Evolutionary conservation across 495 filamentous ascomycete species (phyloP), one percentile per base, ranked within the genome.

Genomic region (Neurospora sp.): DNA sequence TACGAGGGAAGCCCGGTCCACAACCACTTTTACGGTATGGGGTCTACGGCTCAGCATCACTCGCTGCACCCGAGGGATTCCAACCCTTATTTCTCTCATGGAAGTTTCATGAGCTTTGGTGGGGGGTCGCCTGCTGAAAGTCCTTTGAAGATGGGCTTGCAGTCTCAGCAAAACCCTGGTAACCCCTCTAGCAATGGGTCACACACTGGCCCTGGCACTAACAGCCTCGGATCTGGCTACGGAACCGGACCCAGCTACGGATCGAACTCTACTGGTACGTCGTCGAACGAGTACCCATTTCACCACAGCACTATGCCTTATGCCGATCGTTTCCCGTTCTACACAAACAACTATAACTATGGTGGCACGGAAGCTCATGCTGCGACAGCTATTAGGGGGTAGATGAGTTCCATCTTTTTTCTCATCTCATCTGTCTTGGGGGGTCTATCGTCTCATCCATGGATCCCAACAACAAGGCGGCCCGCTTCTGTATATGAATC

Each of bases 301-400:
- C 82, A 81, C 66, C 79, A 77, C 72, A 66, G 54, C 54, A 66
- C 54, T 5, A 18, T 66, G 54, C 1, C 54, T 66, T 38, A 78
- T 71, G 77, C 76, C 78, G 79, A 82, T 72, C 82, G 80, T 77
- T 83, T 84, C 69, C 81, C 83, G 7, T 84, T 85, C 72, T 76
- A 66, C 54, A 35, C 54, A 66, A 66, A 66, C 54, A 66, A 66
- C 27, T 66, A 35, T 66, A 66, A 66, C 54, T 35, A 66, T 66
- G 54, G 66, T 60, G 76, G 78, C 35, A 10, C 80, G 73, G 81
- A 85, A 37, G 75, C 82, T 83, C 78, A 83, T 81, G 72, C 80
- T 74, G 71, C 80, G 71, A 80, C 81, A 80, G 82, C 83, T 23
- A 85, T 80, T 76, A 78, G 79, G 75, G 75, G 77, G 12, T 80